These are phyloP conservation scores for Talaromyces verruculosus DNA, from an alignment of 2,329 filamentous ascomycete genomes.

Conservation along the genomic window DNA sequence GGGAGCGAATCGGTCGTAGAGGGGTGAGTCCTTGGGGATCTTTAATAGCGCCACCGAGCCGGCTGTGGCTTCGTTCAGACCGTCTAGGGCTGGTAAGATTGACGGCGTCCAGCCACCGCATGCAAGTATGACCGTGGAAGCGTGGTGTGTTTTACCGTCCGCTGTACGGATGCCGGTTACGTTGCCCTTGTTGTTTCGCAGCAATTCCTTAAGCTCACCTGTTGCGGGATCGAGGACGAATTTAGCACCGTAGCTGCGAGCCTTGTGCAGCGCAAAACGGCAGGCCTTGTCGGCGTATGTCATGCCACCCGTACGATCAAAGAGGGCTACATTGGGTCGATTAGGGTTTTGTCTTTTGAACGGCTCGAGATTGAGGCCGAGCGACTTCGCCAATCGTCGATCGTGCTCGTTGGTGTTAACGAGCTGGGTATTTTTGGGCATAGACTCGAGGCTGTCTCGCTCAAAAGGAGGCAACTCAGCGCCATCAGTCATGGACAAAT, in stretches of 20 bases:
- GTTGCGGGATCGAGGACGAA: constrained; percentile 40
- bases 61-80: constrained; percentile 51
- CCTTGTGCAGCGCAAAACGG: constrained; percentile 47
- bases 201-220: constrained; percentile 35
- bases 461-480: constrained; percentile 1
- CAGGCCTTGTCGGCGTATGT: constrained; percentile 51
- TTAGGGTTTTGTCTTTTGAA: constrained; percentile 13
- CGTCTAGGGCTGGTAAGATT: constrained; percentile 43
- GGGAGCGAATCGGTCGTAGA: constrained; percentile 45
- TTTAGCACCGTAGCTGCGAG: constrained; percentile 42
- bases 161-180: constrained; percentile 43
- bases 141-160: constrained; percentile 37
- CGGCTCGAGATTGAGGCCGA: constrained; percentile 5
- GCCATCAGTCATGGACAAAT: constrained; percentile 20
- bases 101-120: constrained; percentile 49
- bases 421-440: constrained; percentile 14
- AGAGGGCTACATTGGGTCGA: constrained; percentile 29
- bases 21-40: constrained; percentile 40
- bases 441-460: constrained; percentile 3
- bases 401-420: not conserved
- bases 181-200: constrained; percentile 23
- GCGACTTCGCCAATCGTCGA: constrained; percentile 4
- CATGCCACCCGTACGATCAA: constrained; percentile 47
- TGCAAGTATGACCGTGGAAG: constrained; percentile 42
- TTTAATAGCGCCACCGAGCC: constrained; percentile 49